A percentile compares a stretch with the other conserved stretches of the same genome.
Evolutionary conservation across 2,329 filamentous ascomycete genomes (phyloP).

Genomic region (Penicillium sp.): DNA sequence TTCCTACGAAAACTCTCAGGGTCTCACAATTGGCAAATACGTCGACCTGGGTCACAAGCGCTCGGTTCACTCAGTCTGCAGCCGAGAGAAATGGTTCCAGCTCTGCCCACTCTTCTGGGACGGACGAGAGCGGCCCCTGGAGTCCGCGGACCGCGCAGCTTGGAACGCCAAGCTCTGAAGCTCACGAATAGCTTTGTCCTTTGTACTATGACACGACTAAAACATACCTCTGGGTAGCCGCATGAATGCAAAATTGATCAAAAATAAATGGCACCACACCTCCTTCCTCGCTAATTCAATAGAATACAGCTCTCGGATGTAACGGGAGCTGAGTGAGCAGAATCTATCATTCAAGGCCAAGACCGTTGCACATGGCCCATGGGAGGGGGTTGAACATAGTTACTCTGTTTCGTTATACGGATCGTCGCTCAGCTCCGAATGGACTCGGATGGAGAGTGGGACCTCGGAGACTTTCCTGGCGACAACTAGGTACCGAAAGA

Average conservation of each 20-base stretch:
- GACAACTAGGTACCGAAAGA: neutral
- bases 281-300: neutral
- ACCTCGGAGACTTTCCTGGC: neutral
- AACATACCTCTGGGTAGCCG: neutral
- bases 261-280: neutral
- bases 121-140: slow-evolving; percentile 44
- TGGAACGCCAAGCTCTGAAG: slow-evolving; percentile 46
- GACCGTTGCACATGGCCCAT: neutral
- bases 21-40: slow-evolving; percentile 69
- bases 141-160: slow-evolving; percentile 46
- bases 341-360: neutral
- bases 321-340: neutral
- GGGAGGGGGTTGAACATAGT: neutral
- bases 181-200: neutral
- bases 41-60: slow-evolving; percentile 72
- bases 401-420: neutral
- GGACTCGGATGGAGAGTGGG: neutral
- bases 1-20: slow-evolving; percentile 72
- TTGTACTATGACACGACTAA: neutral
- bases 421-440: neutral
- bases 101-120: slow-evolving; percentile 52
- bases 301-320: neutral
- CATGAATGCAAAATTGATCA: neutral
- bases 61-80: slow-evolving; percentile 40
- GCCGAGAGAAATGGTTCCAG: slow-evolving; percentile 31